A percentile compares a stretch with the other conserved stretches of the same genome.
Evolutionary conservation across 1,139 yeast species (phyloP).

Genomic region (Pichia sp.): DNA sequence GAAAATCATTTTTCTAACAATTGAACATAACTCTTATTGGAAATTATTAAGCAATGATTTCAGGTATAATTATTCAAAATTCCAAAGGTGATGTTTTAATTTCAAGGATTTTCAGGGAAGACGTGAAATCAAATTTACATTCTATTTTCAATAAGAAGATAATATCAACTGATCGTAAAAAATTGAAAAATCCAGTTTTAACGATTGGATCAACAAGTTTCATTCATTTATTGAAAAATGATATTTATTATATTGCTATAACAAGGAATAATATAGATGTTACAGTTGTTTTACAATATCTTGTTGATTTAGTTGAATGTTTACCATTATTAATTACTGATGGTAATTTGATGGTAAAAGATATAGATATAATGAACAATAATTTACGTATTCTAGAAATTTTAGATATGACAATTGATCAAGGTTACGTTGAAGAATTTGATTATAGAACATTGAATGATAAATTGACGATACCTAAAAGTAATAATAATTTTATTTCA

Average conservation of each 20-base stretch:
- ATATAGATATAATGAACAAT: slow-evolving; percentile 29
- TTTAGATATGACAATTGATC: slow-evolving; percentile 69
- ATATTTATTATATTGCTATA: slow-evolving; percentile 78
- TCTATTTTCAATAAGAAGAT: slow-evolving; percentile 61
- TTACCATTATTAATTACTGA: neutral
- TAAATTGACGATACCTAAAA: too few relatives aligned
- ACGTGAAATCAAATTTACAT: slow-evolving; percentile 63
- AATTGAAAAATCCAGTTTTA: slow-evolving; percentile 68
- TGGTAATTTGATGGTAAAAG: neutral
- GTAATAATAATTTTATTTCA: too few relatives aligned
- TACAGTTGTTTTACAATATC: slow-evolving; percentile 31
- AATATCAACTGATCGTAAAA: slow-evolving; percentile 72
- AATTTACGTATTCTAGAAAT: slow-evolving; percentile 68
- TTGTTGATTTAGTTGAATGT: neutral
- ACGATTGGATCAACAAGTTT: slow-evolving; percentile 92
- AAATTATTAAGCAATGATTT: slow-evolving; percentile 45
- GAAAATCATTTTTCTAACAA: too few relatives aligned
- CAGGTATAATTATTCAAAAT: slow-evolving; percentile 72
- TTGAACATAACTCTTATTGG: too few relatives aligned
- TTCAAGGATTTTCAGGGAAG: slow-evolving; percentile 65
- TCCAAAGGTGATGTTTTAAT: slow-evolving; percentile 81
- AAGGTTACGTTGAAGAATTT: slow-evolving; percentile 74
- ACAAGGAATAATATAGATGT: slow-evolving; percentile 86
- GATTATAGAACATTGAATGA: too few relatives aligned
- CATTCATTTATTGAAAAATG: slow-evolving; percentile 63